A percentile compares a stretch with the other conserved stretches of the same genome.
These are phyloP conservation scores for Puccinia hordei DNA, from an alignment of 1,284 basidiomycete species.

Conservation along the genomic window DNA sequence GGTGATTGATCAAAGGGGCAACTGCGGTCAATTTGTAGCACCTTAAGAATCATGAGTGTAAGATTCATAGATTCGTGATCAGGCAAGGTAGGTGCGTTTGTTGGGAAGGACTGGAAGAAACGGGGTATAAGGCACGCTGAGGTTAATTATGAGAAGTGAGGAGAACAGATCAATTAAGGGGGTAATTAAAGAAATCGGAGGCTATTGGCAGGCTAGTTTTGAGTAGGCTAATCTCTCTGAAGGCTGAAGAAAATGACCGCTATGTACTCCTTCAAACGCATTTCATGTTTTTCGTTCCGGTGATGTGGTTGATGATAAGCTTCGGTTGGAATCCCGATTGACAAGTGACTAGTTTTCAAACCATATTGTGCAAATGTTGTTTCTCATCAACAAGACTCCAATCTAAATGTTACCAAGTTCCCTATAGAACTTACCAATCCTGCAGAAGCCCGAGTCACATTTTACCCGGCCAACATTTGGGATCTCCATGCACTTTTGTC, in stretches of 20 bases:
- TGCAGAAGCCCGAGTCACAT: slow-evolving; percentile 32
- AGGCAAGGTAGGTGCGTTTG: no score
- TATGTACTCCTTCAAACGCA: not conserved
- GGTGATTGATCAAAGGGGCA: no score
- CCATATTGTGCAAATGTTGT: not conserved
- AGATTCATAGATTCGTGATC: no score
- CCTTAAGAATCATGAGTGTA: no score
- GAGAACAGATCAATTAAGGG: no score
- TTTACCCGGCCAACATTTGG: slow-evolving; percentile 10
- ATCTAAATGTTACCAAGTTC: not conserved
- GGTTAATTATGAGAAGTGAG: no score
- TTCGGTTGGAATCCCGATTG: slow-evolving; percentile 1
- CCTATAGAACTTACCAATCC: slow-evolving; percentile 8
- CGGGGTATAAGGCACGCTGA: no score
- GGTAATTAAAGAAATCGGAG: no score
- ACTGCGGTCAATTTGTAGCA: no score
- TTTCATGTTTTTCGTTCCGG: not conserved
- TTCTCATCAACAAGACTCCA: not conserved
- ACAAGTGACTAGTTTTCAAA: not conserved
- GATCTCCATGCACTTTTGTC: slow-evolving; percentile 29
- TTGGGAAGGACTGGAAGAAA: no score
- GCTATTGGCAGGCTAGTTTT: no score
- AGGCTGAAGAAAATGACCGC: no score
- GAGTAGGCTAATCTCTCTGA: not conserved
- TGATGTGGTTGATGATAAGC: not conserved